phyloP scores from a whole-genome alignment of 2,329 filamentous ascomycete genomes.

The Alternaria sp. region DNA sequence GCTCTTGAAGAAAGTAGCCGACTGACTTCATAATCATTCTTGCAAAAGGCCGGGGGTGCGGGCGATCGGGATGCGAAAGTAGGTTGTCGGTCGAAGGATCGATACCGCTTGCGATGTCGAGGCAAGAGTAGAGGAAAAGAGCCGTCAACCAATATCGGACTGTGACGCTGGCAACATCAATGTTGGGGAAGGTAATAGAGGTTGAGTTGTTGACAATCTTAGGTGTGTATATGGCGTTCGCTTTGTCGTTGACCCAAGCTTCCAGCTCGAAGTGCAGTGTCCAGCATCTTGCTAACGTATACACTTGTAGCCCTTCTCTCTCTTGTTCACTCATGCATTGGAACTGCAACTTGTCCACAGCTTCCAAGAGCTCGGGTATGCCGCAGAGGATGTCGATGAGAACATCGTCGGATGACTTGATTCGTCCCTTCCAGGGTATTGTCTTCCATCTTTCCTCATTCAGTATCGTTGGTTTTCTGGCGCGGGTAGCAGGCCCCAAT shows the following conservation, averaged over 20 bases:
- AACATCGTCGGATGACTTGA: constrained; percentile 46
- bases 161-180: constrained; percentile 29
- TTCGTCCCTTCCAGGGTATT: constrained; percentile 44
- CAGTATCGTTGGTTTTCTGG: constrained; percentile 40
- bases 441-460: constrained; percentile 48
- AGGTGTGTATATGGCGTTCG: constrained; percentile 23
- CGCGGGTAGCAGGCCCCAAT: constrained; percentile 48
- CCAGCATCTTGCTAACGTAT: constrained; percentile 28
- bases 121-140: constrained; percentile 32
- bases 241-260: constrained; percentile 26
- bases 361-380: constrained; percentile 44
- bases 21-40: constrained; percentile 34
- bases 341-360: constrained; percentile 33
- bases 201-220: constrained; percentile 14
- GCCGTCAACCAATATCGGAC: constrained; percentile 37
- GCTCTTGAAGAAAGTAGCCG: constrained; percentile 35
- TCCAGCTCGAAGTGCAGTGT: constrained; percentile 30
- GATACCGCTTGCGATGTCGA: constrained; percentile 27
- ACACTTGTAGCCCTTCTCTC: constrained; percentile 14
- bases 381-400: constrained; percentile 46
- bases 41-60: constrained; percentile 35
- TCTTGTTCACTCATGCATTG: constrained; percentile 1
- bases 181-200: constrained; percentile 26
- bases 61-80: constrained; percentile 22
- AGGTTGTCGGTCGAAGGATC: constrained; percentile 11